A percentile compares a stretch with the other conserved stretches of the same genome.
Conservation (phyloP, 2,329 filamentous ascomycete species). For the Teratosphaeria zuluensis region DNA sequence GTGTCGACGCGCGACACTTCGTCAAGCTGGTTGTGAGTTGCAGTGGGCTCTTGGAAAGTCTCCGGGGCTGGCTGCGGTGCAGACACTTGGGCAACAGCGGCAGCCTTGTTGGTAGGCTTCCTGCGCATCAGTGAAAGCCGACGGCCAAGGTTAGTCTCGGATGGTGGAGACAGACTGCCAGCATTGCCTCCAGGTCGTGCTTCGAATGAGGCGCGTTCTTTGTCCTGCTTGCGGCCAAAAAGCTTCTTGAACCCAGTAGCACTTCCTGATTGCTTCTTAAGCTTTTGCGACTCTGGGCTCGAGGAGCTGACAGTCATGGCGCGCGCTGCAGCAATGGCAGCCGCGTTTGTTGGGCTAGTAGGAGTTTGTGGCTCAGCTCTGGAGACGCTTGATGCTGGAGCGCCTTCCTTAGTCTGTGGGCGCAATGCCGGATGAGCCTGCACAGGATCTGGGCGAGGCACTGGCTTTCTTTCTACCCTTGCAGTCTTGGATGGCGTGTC, state of each 20-base stretch:
- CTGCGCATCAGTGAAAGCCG: conserved; percentile 34
- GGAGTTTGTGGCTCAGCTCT: conserved; percentile 1
- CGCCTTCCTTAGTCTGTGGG: conserved; percentile 11
- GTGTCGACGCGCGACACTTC: conserved; percentile 52
- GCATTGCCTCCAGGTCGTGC: conserved; percentile 30
- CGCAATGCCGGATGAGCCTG: conserved; percentile 36
- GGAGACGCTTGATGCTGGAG: background rate
- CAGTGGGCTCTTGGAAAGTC: conserved; percentile 9
- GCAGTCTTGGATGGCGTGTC: conserved; percentile 9
- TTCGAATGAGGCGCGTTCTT: conserved; percentile 38
- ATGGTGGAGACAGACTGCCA: conserved; percentile 19
- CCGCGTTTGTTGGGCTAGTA: conserved; percentile 11
- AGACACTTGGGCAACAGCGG: background rate
- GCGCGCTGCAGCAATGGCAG: conserved; percentile 21
- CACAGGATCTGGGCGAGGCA: conserved; percentile 10
- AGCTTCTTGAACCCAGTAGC: conserved; percentile 51
- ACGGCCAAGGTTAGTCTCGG: conserved; percentile 25
- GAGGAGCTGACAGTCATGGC: conserved; percentile 19
- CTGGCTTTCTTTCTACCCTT: conserved; percentile 23
- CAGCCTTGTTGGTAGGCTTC: conserved; percentile 15
- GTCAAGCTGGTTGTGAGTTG: background rate
- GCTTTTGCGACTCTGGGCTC: conserved; percentile 24
- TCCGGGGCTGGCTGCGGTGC: conserved; percentile 3
- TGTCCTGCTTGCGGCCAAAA: conserved; percentile 54
- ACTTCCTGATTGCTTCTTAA: conserved; percentile 33